Conservation (phyloP, 768 basidiomycete genomes). For the Kwoniella europaea region DNA sequence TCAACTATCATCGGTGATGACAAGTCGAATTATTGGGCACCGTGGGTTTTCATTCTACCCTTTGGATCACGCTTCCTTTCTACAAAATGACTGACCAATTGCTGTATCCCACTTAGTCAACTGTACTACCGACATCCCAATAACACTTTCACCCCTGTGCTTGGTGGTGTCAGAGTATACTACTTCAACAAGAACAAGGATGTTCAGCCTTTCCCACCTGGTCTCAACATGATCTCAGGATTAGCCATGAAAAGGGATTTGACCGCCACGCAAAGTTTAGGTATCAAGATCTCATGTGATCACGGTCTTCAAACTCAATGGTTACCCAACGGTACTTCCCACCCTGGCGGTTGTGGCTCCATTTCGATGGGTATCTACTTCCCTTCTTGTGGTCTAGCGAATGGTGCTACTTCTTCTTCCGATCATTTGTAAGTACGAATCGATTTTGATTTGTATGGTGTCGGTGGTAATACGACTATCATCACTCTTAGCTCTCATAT, state of each 20-base stretch:
- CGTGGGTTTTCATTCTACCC: constrained; percentile 28
- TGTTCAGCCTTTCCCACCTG: constrained; percentile 48
- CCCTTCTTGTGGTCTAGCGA: constrained; percentile 45
- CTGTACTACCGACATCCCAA: constrained; percentile 51
- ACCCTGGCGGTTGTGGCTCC: constrained; percentile 36
- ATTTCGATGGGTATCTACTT: constrained; percentile 45
- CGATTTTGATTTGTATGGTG: neutral
- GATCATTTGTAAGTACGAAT: constrained; percentile 46
- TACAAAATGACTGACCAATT: neutral
- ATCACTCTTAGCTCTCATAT: constrained; percentile 44
- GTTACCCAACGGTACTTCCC: constrained; percentile 37
- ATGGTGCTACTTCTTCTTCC: constrained; percentile 28
- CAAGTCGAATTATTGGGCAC: constrained; percentile 52
- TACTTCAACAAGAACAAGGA: constrained; percentile 48
- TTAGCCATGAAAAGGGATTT: constrained; percentile 25
- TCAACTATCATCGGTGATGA: constrained; percentile 39
- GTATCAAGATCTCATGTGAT: constrained; percentile 47
- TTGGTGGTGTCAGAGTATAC: constrained; percentile 51
- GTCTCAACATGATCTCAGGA: constrained; percentile 49
- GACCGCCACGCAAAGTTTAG: constrained; percentile 18
- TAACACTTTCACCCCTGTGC: constrained; percentile 47
- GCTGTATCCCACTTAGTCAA: constrained; percentile 10
- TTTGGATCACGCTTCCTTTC: neutral
- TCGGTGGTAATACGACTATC: neutral
- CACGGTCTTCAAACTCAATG: constrained; percentile 36